Conservation (phyloP, 495 filamentous ascomycete genomes). For the Evansstolkia leycettana region DNA sequence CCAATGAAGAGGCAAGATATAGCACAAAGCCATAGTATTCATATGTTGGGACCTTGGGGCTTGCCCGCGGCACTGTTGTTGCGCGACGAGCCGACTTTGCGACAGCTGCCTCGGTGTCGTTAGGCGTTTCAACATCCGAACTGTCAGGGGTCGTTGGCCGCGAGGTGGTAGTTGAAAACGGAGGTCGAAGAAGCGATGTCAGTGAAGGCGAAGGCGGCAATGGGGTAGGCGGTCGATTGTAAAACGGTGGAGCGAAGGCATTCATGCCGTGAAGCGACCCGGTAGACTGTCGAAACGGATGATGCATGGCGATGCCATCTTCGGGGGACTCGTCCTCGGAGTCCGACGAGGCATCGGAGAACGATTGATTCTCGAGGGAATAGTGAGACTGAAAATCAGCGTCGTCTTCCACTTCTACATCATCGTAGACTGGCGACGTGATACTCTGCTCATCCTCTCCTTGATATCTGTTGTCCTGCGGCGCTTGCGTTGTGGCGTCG, state of each 20-base stretch:
- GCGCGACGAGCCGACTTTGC: conserved; percentile 50
- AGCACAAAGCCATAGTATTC: conserved; percentile 98
- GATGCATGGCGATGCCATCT: conserved; percentile 22
- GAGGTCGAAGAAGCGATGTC: conserved; percentile 82
- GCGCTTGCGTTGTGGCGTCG: conserved; percentile 9
- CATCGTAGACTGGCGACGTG: conserved; percentile 17
- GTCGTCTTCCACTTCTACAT: conserved; percentile 27
- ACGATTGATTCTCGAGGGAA: conserved; percentile 25
- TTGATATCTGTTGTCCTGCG: conserved; percentile 13
- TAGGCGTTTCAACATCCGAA: conserved; percentile 67
- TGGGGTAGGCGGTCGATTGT: conserved; percentile 77
- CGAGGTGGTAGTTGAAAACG: conserved; percentile 58
- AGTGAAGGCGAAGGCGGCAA: conserved; percentile 87
- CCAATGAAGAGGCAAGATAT: conserved; percentile 70
- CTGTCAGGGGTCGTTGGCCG: conserved; percentile 84
- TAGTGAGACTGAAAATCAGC: conserved; percentile 37
- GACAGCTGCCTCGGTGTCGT: conserved; percentile 50
- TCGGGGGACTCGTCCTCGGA: conserved; percentile 23
- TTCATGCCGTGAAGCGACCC: conserved; percentile 32
- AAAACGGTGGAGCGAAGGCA: conserved; percentile 78
- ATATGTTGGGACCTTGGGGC: conserved; percentile 90
- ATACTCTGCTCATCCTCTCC: conserved; percentile 18
- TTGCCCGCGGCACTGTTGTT: conserved; percentile 71
- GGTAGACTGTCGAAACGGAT: conserved; percentile 30
- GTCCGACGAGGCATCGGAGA: conserved; percentile 27